These are phyloP conservation scores for Boletus reticulatus DNA, from an alignment of 768 basidiomycete genomes.

Conservation along the genomic window DNA sequence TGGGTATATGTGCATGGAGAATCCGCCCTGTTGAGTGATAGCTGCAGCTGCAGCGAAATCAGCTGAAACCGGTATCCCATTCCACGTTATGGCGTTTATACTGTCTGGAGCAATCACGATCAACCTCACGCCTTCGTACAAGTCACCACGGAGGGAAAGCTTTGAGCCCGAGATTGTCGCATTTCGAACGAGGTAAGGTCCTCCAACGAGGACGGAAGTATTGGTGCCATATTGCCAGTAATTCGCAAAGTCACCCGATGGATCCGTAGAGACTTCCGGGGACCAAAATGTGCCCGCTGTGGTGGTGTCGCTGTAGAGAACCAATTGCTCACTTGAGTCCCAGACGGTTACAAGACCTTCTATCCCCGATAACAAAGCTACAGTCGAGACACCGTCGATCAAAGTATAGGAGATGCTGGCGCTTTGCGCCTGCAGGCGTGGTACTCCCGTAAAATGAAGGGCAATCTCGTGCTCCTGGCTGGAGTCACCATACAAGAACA, in stretches of 20 bases:
- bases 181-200: constrained; percentile 62
- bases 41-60: constrained; percentile 30
- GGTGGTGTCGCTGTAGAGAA: constrained; percentile 64
- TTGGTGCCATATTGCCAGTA: constrained; percentile 79
- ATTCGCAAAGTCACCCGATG: constrained; percentile 44
- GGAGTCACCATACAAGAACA: constrained; percentile 60
- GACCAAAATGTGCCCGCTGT: constrained; percentile 77
- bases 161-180: constrained; percentile 46
- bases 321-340: constrained; percentile 64
- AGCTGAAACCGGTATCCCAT: constrained; percentile 48
- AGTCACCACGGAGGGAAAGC: constrained; percentile 66
- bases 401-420: constrained; percentile 24
- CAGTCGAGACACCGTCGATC: constrained; percentile 36
- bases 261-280: constrained; percentile 52
- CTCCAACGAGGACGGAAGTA: constrained; percentile 59
- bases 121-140: constrained; percentile 55
- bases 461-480: constrained; percentile 55
- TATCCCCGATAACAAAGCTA: constrained; percentile 57
- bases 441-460: constrained; percentile 46
- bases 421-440: constrained; percentile 33
- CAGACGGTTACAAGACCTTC: constrained; percentile 58
- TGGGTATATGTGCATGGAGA: constrained; percentile 46
- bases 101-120: constrained; percentile 60
- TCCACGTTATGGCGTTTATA: constrained; percentile 65
- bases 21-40: constrained; percentile 41